phyloP scores from a whole-genome alignment of 208 protist species.

The Trypanosoma caninum region DNA sequence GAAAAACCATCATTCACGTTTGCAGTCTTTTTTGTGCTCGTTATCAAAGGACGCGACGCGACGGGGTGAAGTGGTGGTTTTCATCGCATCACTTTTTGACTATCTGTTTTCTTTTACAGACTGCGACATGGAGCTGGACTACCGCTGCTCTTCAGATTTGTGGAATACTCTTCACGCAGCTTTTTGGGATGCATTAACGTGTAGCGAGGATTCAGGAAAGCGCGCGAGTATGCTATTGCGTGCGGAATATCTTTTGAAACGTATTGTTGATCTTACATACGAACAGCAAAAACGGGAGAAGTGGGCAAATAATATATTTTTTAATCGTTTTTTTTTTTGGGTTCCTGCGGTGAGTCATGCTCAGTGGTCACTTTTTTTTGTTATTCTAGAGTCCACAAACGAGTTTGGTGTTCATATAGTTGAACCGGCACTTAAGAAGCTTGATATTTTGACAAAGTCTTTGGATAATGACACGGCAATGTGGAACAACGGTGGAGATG shows the following conservation, averaged over 20 bases:
- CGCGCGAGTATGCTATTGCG: slow-evolving; percentile 76
- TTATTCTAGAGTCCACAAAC: slow-evolving; percentile 75
- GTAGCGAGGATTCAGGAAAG: slow-evolving; percentile 37
- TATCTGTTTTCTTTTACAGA: slow-evolving; percentile 58
- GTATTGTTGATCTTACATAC: slow-evolving; percentile 64
- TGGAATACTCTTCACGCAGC: slow-evolving; percentile 50
- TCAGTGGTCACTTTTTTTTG: slow-evolving; percentile 73
- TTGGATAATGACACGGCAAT: slow-evolving; percentile 20
- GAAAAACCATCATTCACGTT: slow-evolving; percentile 12
- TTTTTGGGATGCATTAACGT: slow-evolving; percentile 44
- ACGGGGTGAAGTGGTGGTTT: slow-evolving; percentile 59
- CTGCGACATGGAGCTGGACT: slow-evolving; percentile 36
- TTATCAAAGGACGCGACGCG: slow-evolving; percentile 16
- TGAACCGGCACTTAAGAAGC: slow-evolving; percentile 57
- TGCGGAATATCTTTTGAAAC: slow-evolving; percentile 79
- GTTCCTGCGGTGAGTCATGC: slow-evolving; percentile 18
- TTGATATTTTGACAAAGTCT: slow-evolving; percentile 56
- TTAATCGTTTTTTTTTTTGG: slow-evolving; percentile 54
- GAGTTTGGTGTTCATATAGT: slow-evolving; percentile 87
- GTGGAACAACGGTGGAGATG: neutral
- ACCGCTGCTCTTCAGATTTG: slow-evolving; percentile 57
- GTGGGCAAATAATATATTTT: slow-evolving; percentile 15
- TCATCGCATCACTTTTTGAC: slow-evolving; percentile 83
- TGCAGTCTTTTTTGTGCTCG: slow-evolving; percentile 21
- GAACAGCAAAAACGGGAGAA: slow-evolving; percentile 26